These are phyloP conservation scores for Jamesozyma spencerorum DNA, from an alignment of 805 yeast genomes.

Conservation along the genomic window DNA sequence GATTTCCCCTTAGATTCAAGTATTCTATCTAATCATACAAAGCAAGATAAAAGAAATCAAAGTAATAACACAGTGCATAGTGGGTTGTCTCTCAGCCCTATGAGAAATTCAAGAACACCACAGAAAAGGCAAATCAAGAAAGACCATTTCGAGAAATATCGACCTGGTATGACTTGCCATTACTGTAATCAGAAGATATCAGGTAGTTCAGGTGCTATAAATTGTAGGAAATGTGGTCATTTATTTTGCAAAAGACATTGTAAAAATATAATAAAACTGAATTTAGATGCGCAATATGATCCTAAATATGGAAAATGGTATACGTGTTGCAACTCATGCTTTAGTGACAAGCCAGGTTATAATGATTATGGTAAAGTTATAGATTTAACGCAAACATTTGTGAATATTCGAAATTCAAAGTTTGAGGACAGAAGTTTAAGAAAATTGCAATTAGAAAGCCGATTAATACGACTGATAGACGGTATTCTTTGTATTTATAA, in stretches of 20 bases:
- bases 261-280: conserved; percentile 41
- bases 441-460: conserved; percentile 49
- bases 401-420: conserved; percentile 32
- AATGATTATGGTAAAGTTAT: conserved; percentile 34
- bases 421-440: conserved; percentile 44
- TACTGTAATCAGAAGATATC: conserved; percentile 51
- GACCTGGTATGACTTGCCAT: conserved; percentile 19
- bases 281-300: conserved; percentile 39
- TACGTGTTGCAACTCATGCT: conserved; percentile 61
- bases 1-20: no score
- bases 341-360: conserved; percentile 44
- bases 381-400: conserved; percentile 42
- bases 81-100: no score
- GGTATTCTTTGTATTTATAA: conserved; percentile 23
- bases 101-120: no score
- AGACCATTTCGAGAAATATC: conserved; percentile 30
- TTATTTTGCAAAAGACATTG: conserved; percentile 63
- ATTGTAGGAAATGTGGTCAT: conserved; percentile 71
- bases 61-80: neutral
- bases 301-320: conserved; percentile 53
- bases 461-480: conserved; percentile 41
- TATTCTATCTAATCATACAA: no score
- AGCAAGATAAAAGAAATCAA: neutral
- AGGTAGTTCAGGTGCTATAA: conserved; percentile 34
- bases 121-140: conserved; percentile 1